phyloP scores from a whole-genome alignment of 176 grass and related monocot species.

The sorghum (Sorghum bicolor) region Sorghum_bicolor_NCBIv3 NC_012877.2:59319501-59320000 shows the following conservation, averaged over 20 bases:
- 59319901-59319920: no score
- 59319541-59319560: no score
- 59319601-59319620: not conserved
- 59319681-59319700: not conserved
- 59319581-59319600: not conserved
- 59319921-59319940: no score
- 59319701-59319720: not conserved
- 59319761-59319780: not conserved
- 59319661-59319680: slow-evolving; percentile 4
- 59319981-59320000: not conserved
- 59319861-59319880: not conserved
- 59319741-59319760: not conserved
- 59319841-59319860: not conserved
- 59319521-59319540: no score
- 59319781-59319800: not conserved
- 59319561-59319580: no score
- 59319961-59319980: no score
- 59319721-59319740: not conserved
- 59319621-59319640: not conserved
- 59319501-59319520: no score
- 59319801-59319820: not conserved
- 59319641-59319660: not conserved
- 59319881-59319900: no score
- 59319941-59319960: not conserved
- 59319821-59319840: no score